These are phyloP conservation scores for Pseudogymnoascus sp. DNA, from an alignment of 2,329 filamentous ascomycete genomes.

Conservation along the genomic window DNA sequence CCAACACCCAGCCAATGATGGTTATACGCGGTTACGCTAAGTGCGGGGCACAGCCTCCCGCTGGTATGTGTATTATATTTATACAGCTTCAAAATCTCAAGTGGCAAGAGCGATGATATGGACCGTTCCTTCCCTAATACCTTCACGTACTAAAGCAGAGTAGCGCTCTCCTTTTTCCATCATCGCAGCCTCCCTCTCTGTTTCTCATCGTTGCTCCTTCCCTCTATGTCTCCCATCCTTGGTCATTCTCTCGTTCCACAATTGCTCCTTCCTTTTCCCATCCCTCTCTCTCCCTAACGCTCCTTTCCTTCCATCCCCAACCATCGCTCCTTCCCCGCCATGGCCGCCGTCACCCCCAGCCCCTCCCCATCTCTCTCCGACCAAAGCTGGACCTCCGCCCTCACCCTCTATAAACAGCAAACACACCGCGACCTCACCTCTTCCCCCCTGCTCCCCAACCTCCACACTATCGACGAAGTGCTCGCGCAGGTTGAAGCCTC, in stretches of 20 bases:
- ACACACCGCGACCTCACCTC: background rate
- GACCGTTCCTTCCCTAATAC: background rate
- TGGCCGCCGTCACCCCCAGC: background rate
- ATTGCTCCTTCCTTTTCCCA: background rate
- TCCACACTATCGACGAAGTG: background rate
- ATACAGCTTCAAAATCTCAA: background rate
- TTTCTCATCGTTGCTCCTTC: too few species aligned
- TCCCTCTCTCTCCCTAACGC: background rate
- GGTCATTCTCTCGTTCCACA: background rate
- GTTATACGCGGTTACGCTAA: background rate
- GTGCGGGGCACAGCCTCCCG: background rate
- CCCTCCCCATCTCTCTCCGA: background rate
- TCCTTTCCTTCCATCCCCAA: background rate
- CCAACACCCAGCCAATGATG: background rate
- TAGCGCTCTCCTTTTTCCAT: background rate
- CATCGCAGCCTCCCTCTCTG: background rate
- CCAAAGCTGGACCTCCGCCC: background rate
- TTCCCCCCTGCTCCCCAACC: background rate
- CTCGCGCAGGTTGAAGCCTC: background rate
- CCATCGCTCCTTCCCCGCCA: background rate
- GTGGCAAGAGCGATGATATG: background rate
- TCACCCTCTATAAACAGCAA: background rate
- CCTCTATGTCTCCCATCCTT: background rate
- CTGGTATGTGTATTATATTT: background rate
- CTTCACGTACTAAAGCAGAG: background rate